Conservation (phyloP, 805 yeast species). For the Lipomyces chichibuensis region DNA sequence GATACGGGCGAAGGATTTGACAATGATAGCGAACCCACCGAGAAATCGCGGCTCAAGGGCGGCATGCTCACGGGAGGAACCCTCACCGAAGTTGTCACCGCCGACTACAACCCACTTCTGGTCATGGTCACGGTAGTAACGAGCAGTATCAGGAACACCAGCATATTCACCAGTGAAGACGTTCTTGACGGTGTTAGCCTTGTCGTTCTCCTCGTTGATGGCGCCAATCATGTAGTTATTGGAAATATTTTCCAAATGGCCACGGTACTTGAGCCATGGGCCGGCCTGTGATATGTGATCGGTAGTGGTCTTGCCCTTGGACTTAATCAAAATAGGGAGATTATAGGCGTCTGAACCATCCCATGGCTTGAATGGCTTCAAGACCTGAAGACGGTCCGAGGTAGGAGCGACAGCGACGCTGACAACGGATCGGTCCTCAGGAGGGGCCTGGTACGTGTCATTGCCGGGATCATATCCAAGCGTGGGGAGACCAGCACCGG, state of each 20-base stretch:
- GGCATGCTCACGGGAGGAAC: conserved; percentile 99
- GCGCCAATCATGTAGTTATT: conserved; percentile 97
- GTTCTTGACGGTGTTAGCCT: conserved; percentile 88
- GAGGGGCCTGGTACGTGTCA: conserved; percentile 69
- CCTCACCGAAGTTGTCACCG: conserved; percentile 98
- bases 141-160: conserved; percentile 91
- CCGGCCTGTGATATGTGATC: conserved; percentile 99
- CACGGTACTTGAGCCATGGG: conserved; percentile 97
- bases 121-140: conserved; percentile 83
- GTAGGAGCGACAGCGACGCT: conserved; percentile 74
- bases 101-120: conserved; percentile 95
- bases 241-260: conserved; percentile 93
- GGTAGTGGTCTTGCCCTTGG: conserved; percentile 97
- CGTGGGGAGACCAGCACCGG: conserved; percentile 72
- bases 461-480: conserved; percentile 59
- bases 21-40: conserved; percentile 86
- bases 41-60: conserved; percentile 93
- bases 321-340: conserved; percentile 79
- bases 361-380: conserved; percentile 90
- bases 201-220: conserved; percentile 94
- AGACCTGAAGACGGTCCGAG: conserved; percentile 88
- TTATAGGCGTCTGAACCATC: conserved; percentile 73
- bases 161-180: conserved; percentile 64
- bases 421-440: conserved; percentile 61
- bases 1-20: conserved; percentile 95